phyloP scores from a whole-genome alignment of 768 basidiomycete species.

The Fibroporia radiculosa region DNA sequence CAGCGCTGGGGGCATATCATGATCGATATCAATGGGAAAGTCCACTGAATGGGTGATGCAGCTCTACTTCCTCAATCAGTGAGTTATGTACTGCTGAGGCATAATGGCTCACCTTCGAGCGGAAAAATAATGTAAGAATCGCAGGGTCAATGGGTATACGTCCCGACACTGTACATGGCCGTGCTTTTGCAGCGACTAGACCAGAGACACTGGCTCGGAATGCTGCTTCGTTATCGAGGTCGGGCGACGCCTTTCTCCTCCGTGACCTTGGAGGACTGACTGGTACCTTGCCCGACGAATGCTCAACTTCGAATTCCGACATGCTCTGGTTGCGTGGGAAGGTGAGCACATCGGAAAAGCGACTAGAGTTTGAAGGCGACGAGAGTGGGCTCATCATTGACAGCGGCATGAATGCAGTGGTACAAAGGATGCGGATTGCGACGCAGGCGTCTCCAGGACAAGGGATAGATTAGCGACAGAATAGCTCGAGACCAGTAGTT shows the following conservation, averaged over 20 bases:
- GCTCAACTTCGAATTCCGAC: constrained; percentile 63
- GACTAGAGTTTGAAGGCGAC: constrained; percentile 24
- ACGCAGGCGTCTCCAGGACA: not conserved
- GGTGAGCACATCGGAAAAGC: constrained; percentile 32
- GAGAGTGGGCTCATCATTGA: constrained; percentile 16
- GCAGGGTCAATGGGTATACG: constrained; percentile 64
- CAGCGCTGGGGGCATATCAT: constrained; percentile 67
- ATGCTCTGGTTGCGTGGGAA: constrained; percentile 35
- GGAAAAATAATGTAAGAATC: constrained; percentile 67
- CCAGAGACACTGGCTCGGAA: constrained; percentile 48
- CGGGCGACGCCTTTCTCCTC: constrained; percentile 26
- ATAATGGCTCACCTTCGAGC: constrained; percentile 53
- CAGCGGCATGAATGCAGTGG: constrained; percentile 12
- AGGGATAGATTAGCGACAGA: constrained; percentile 3
- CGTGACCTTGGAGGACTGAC: constrained; percentile 14
- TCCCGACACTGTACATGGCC: constrained; percentile 59
- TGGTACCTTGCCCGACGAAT: constrained; percentile 12
- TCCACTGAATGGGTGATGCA: constrained; percentile 76
- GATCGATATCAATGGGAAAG: constrained; percentile 73
- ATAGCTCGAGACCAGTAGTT: constrained; percentile 1
- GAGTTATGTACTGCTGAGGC: not conserved
- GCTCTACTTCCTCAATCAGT: constrained; percentile 35
- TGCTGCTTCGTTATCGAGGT: constrained; percentile 43
- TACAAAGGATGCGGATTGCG: not conserved
- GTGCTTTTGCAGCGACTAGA: constrained; percentile 50